Conservation (phyloP, 2,329 filamentous ascomycete genomes). For the Byssochlamys sp. region DNA sequence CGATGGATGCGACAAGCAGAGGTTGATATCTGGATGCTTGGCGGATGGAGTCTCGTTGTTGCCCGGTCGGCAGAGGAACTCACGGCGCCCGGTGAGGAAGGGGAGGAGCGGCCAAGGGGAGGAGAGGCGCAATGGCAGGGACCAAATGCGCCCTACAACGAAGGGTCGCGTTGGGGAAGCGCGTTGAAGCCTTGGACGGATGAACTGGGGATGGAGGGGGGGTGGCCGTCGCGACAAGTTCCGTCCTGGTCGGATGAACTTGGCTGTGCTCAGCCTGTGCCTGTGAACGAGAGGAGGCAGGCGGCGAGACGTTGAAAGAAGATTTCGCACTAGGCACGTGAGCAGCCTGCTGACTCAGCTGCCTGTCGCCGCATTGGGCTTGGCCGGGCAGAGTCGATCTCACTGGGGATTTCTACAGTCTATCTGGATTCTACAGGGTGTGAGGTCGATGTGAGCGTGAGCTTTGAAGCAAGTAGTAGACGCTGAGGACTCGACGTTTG, state of each 20-base stretch:
- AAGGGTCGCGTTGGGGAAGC: conserved; percentile 20
- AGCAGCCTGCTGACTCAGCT: conserved; percentile 15
- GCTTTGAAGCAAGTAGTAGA: not conserved
- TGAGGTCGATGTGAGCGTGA: conserved; percentile 11
- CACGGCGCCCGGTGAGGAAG: conserved; percentile 14
- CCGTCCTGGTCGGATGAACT: conserved; percentile 25
- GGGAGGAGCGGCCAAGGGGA: conserved; percentile 11
- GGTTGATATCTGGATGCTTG: conserved; percentile 18
- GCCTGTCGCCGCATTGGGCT: not conserved
- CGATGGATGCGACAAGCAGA: conserved; percentile 12
- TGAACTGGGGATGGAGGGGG: conserved; percentile 31
- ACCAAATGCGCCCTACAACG: conserved; percentile 12
- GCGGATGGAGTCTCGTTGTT: conserved; percentile 6
- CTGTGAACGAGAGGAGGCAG: conserved; percentile 23
- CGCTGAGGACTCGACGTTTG: conserved; percentile 1
- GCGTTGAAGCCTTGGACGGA: conserved; percentile 24
- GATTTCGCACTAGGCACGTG: conserved; percentile 22
- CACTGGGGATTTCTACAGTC: too few relatives aligned
- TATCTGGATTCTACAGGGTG: not conserved
- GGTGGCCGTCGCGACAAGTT: conserved; percentile 28
- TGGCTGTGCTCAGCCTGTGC: conserved; percentile 23
- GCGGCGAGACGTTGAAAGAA: conserved; percentile 23
- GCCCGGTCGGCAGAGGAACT: conserved; percentile 5
- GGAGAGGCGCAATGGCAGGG: conserved; percentile 11
- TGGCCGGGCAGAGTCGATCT: not conserved